Base-by-base conservation (phyloP, 495 filamentous ascomycete species). In the Tuber magnatum region DNA sequence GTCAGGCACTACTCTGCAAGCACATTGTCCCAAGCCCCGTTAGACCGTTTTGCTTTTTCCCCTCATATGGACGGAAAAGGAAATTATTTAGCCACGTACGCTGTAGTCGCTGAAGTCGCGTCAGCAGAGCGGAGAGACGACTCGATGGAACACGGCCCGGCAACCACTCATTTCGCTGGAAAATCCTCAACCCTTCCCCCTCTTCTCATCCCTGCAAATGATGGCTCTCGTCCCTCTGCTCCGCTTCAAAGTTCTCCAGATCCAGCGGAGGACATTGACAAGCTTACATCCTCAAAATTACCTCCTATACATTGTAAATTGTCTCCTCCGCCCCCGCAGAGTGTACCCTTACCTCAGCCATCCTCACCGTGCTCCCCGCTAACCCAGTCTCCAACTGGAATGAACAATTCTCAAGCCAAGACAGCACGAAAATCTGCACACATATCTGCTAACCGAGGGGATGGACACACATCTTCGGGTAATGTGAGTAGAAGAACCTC, bases 391-490 rank as follows among this genome's bases (percentile, higher is more conserved):
- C 73, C 72, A 28, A 72, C 46, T 61, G 70, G 74, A n/a, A 78
- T 78, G 73, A 79, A 38, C 39, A 79, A 79, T 75, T 35, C 76
- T 40, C 77, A 79, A 68, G 77, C 77, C 38, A 79, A 77, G 65
- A 79, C 77, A 38, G 77, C 77, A 7, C 72, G 77, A n/a, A 79
- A 79, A 61, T 79, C 77, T 22, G 77, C 77, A n/a, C 77, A 73
- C 24, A 79, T 76, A 48, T 41, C 76, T 10, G 73, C 76, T 9
- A 79, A 42, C 35, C 68, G 77, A 68, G 77, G 69, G 8, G 77
- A 79, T 56, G 77, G 77, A 41, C 78, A 79, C 38, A 78, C 77
- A 22, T 79, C 77, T 22, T 75, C 77, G 5, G 78, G 76, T 4
- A 73, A 68, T 35, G 77, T 72, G 2, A 76, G 76, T 20, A 79